phyloP scores from a whole-genome alignment of 345 rosid genomes.

The Trapa incisa region DNA sequence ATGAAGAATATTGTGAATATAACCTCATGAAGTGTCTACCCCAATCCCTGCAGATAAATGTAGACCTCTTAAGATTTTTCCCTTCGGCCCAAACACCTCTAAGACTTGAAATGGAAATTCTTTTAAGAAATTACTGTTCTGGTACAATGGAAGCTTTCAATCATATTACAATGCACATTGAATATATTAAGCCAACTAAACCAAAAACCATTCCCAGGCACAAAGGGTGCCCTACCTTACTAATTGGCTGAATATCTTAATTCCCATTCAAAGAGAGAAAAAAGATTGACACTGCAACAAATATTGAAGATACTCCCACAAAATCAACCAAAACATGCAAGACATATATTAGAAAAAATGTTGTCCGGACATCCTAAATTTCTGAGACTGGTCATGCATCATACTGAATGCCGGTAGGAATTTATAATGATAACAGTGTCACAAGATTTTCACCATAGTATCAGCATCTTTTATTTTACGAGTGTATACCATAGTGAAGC shows the following conservation, averaged over 20 bases:
- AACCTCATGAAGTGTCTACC: constrained; percentile 88
- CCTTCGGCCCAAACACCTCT: background rate
- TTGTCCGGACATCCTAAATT: background rate
- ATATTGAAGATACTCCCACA: too few relatives aligned
- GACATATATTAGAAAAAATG: background rate
- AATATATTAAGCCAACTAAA: background rate
- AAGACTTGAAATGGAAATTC: background rate
- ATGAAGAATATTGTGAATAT: constrained; percentile 57
- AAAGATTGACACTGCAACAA: too few relatives aligned
- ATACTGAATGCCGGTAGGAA: background rate
- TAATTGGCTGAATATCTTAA: too few relatives aligned
- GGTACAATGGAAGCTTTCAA: background rate
- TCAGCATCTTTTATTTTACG: background rate
- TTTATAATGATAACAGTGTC: too few relatives aligned
- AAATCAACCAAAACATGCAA: too few relatives aligned
- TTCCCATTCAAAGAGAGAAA: too few relatives aligned
- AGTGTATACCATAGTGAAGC: background rate
- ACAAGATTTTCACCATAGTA: background rate
- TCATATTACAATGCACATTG: background rate
- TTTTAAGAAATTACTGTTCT: background rate
- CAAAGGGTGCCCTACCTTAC: too few relatives aligned
- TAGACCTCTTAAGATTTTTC: background rate
- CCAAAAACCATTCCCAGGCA: background rate
- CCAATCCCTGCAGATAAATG: constrained; percentile 76
- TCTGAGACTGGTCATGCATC: background rate